Evolutionary conservation across 116 monocot genomes (phyloP).

Genomic region (Papilionanthe hybrid): DNA sequence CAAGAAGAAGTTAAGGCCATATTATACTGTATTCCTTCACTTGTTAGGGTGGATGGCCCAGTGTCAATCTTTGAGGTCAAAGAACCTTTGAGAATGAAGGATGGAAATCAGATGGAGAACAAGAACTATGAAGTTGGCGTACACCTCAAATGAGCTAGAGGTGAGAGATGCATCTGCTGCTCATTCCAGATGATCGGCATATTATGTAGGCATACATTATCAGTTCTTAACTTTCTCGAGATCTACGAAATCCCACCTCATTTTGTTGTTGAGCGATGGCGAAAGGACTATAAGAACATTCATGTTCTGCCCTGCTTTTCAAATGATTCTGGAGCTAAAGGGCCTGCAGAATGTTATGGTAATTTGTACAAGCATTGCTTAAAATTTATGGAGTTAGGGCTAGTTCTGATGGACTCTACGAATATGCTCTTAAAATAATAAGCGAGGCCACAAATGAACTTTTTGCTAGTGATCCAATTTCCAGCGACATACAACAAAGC

Average conservation of each 20-base stretch:
- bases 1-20: conserved; percentile 35
- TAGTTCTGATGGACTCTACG: conserved; percentile 14
- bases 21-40: conserved; percentile 22
- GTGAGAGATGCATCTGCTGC: neutral
- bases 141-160: conserved; percentile 9
- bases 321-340: conserved; percentile 22
- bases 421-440: conserved; percentile 17
- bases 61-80: conserved; percentile 23
- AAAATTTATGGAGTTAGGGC: conserved; percentile 24
- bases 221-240: conserved; percentile 32
- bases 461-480: conserved; percentile 16
- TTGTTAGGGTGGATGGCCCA: conserved; percentile 24
- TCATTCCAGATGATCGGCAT: conserved; percentile 32
- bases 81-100: conserved; percentile 23
- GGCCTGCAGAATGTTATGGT: conserved; percentile 26
- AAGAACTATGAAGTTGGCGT: conserved; percentile 26
- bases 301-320: conserved; percentile 7
- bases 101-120: conserved; percentile 3
- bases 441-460: conserved; percentile 24
- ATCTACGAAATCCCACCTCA: conserved; percentile 13
- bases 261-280: neutral
- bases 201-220: conserved; percentile 33
- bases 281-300: neutral
- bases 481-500: conserved; percentile 12
- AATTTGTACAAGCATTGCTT: conserved; percentile 28